Percentiles rank a stretch among this genome's conserved stretches.
Evolutionary conservation across 2,329 filamentous ascomycete genomes (phyloP).

Genomic region (Cercospora sesami): DNA sequence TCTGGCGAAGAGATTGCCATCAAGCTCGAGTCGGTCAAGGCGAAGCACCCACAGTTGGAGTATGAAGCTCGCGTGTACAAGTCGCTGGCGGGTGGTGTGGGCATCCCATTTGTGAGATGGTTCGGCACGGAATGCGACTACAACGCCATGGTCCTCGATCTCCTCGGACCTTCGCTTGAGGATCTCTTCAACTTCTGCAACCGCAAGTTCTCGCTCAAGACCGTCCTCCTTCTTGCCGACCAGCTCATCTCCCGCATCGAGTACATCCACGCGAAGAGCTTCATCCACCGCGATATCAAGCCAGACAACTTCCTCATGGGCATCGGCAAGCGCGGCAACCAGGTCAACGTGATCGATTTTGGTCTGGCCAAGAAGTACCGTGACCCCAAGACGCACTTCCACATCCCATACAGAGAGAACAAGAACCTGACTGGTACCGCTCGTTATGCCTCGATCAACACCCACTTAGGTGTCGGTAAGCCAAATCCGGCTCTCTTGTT

Average conservation of each 20-base stretch:
- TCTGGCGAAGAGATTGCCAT: slow-evolving; percentile 99
- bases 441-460: slow-evolving; percentile 98
- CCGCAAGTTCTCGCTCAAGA: slow-evolving; percentile 99
- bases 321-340: slow-evolving; percentile 97
- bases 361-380: slow-evolving; percentile 99
- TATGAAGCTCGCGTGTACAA: slow-evolving; percentile 96
- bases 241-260: slow-evolving; percentile 99
- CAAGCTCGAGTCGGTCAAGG: slow-evolving; percentile 99
- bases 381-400: slow-evolving; percentile 99
- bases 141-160: slow-evolving; percentile 98
- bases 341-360: slow-evolving; percentile 99
- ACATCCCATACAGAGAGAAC: slow-evolving; percentile 99
- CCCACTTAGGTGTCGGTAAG: slow-evolving; percentile 85
- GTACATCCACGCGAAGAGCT: slow-evolving; percentile 99
- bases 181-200: slow-evolving; percentile 99
- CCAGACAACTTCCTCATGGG: slow-evolving; percentile 99
- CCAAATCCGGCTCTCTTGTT: background rate
- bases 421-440: slow-evolving; percentile 99
- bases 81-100: slow-evolving; percentile 89
- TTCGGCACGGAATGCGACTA: slow-evolving; percentile 99
- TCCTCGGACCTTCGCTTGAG: slow-evolving; percentile 91
- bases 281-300: slow-evolving; percentile 99
- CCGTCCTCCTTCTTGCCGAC: slow-evolving; percentile 90
- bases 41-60: slow-evolving; percentile 97
- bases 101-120: slow-evolving; percentile 98